A percentile compares a stretch with the other conserved stretches of the same genome.
Conservation (phyloP, 345 rosid species). For the Euphorbia peplus region DNA sequence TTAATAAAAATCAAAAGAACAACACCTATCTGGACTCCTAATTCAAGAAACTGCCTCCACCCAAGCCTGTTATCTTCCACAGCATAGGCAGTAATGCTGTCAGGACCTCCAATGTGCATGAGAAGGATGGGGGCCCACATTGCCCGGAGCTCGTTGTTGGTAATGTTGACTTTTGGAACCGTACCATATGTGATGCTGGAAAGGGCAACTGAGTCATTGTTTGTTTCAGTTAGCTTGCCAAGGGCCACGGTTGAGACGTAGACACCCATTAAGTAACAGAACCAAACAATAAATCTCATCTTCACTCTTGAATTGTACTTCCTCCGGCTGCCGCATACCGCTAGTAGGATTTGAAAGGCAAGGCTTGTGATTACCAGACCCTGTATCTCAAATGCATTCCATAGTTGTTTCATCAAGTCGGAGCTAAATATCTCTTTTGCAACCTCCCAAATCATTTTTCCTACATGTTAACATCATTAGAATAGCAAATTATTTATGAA, state of each 20-base stretch:
- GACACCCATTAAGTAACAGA: slow-evolving; percentile 18
- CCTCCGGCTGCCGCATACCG: slow-evolving; percentile 23
- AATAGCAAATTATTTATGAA: too few species aligned
- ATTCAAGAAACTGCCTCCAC: slow-evolving; percentile 15
- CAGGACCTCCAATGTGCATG: slow-evolving; percentile 23
- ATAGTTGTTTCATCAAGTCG: slow-evolving; percentile 2
- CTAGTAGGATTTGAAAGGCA: slow-evolving; percentile 11
- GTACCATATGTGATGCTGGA: not conserved
- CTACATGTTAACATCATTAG: not conserved
- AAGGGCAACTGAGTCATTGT: not conserved
- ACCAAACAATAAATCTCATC: slow-evolving; percentile 10
- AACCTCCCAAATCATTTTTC: slow-evolving; percentile 9
- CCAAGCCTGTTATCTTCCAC: slow-evolving; percentile 26
- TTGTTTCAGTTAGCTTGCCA: slow-evolving; percentile 25
- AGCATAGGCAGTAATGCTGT: slow-evolving; percentile 24
- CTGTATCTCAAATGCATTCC: slow-evolving; percentile 26
- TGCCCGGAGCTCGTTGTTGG: slow-evolving; percentile 8
- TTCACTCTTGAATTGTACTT: slow-evolving; percentile 4
- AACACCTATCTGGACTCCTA: slow-evolving; percentile 7
- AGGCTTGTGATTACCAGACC: slow-evolving; percentile 15
- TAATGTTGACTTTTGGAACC: slow-evolving; percentile 3
- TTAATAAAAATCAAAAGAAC: slow-evolving; percentile 6
- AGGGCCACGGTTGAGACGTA: slow-evolving; percentile 20
- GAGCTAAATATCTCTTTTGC: slow-evolving; percentile 9
- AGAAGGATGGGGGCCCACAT: slow-evolving; percentile 27